Conservation (phyloP, 2,329 filamentous ascomycete genomes). For the Chaetoscypha palmicola region DNA sequence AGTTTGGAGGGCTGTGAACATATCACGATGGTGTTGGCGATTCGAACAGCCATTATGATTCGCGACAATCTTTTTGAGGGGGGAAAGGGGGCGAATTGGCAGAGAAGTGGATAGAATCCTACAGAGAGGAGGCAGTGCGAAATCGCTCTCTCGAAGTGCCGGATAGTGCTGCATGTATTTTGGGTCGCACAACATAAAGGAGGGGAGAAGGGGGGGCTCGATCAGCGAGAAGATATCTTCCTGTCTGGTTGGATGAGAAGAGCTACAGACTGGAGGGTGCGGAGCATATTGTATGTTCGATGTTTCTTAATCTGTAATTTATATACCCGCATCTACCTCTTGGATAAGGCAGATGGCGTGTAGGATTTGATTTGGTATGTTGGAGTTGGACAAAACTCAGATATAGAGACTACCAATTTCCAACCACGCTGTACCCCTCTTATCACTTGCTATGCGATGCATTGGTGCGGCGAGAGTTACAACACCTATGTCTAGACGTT, state of each 20-base stretch:
- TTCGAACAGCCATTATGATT: not conserved
- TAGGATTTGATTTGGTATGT: not conserved
- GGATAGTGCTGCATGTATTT: not conserved
- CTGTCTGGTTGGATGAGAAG: not conserved
- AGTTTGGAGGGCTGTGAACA: not conserved
- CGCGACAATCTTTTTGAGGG: not conserved
- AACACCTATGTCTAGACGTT: no score
- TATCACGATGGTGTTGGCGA: not conserved
- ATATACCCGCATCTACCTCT: not conserved
- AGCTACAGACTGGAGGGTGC: not conserved
- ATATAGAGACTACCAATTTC: not conserved
- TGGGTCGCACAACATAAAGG: not conserved
- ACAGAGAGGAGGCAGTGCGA: not conserved
- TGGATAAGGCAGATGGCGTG: not conserved
- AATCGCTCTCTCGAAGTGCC: not conserved
- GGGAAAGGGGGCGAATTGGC: not conserved
- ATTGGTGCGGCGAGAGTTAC: no score
- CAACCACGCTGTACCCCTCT: no score
- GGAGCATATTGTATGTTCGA: not conserved
- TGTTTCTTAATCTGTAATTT: not conserved
- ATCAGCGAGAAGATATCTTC: not conserved
- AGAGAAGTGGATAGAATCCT: not conserved
- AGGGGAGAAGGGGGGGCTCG: no score
- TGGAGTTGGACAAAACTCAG: not conserved
- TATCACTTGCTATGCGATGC: no score